Percentiles rank a stretch among this genome's conserved stretches.
phyloP scores from a whole-genome alignment of 1,139 yeast species.

The Saccharomyces hybrid region DNA sequence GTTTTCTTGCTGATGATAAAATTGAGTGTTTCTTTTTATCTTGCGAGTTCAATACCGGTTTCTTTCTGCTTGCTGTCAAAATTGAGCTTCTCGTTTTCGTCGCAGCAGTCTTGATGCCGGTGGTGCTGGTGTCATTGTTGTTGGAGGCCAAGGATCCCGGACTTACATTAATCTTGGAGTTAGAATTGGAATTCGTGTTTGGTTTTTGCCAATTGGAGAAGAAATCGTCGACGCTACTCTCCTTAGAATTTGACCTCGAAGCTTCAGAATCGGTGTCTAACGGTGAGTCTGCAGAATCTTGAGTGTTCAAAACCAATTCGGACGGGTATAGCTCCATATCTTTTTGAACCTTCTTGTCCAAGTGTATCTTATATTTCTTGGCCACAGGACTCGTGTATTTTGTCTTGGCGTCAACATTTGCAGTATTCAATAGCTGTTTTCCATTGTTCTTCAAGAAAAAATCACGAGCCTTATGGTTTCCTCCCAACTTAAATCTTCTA shows the following conservation, averaged over 20 bases:
- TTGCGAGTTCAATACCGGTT: slow-evolving; percentile 7
- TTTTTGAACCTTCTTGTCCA: no score
- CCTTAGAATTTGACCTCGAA: slow-evolving; percentile 35
- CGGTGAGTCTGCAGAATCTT: slow-evolving; percentile 37
- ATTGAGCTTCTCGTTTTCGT: no score
- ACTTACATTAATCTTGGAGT: slow-evolving; percentile 17
- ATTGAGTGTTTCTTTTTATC: slow-evolving; percentile 32
- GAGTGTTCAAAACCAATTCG: slow-evolving; percentile 52
- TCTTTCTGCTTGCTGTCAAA: slow-evolving; percentile 22
- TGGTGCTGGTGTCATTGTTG: slow-evolving; percentile 7
- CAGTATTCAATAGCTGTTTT: no score
- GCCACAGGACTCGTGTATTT: no score
- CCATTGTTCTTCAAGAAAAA: no score
- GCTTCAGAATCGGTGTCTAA: slow-evolving; percentile 27
- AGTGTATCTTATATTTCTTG: no score
- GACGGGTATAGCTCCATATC: no score
- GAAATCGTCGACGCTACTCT: slow-evolving; percentile 67
- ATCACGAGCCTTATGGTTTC: no score
- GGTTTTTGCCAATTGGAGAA: slow-evolving; percentile 90
- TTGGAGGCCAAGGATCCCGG: slow-evolving; percentile 27
- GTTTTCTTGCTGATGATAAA: slow-evolving; percentile 35
- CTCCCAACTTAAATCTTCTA: no score
- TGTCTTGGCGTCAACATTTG: no score
- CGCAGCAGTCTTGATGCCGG: slow-evolving; percentile 15
- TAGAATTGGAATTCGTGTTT: slow-evolving; percentile 28